Evolutionary conservation across 2,329 filamentous ascomycete genomes (phyloP).

Genomic region (Fusarium protoensiforme): DNA sequence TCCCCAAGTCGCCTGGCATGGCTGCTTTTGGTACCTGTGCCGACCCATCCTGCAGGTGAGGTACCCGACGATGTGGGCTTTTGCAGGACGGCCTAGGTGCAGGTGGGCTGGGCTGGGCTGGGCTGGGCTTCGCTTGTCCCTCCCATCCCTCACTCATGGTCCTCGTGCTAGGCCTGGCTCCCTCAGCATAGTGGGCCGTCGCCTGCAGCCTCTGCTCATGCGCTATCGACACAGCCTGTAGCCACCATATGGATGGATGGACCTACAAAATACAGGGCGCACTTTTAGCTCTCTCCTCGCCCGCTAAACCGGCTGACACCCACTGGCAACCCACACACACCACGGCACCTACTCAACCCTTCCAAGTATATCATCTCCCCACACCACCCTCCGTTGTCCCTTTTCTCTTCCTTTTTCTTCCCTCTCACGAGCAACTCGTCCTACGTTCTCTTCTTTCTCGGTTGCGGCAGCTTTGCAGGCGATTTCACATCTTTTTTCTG

Average conservation of each 20-base stretch:
- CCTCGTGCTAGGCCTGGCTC: constrained; percentile 29
- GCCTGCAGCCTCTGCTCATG: constrained; percentile 29
- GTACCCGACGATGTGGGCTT: constrained; percentile 3
- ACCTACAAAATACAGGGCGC: constrained; percentile 25
- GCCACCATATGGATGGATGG: constrained; percentile 3
- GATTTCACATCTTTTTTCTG: constrained; percentile 52
- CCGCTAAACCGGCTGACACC: constrained; percentile 6
- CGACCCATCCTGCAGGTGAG: background rate
- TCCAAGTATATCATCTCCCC: constrained; percentile 54
- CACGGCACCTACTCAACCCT: background rate
- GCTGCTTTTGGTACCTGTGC: constrained; percentile 6
- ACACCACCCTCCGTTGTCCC: constrained; percentile 53
- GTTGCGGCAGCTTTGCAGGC: constrained; percentile 69
- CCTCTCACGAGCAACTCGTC: constrained; percentile 68
- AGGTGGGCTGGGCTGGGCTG: constrained; percentile 13
- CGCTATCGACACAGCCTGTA: constrained; percentile 33
- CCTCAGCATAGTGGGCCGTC: constrained; percentile 36
- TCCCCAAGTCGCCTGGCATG: constrained; percentile 3
- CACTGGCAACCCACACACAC: constrained; percentile 14
- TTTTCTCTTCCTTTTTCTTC: constrained; percentile 53
- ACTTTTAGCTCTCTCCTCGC: constrained; percentile 26
- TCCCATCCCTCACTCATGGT: background rate
- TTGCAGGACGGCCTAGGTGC: constrained; percentile 2
- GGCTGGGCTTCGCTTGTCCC: constrained; percentile 2
- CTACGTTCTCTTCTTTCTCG: constrained; percentile 66